phyloP scores from a whole-genome alignment of 768 basidiomycete species.

The Trichaptum fuscoviolaceum region DNA sequence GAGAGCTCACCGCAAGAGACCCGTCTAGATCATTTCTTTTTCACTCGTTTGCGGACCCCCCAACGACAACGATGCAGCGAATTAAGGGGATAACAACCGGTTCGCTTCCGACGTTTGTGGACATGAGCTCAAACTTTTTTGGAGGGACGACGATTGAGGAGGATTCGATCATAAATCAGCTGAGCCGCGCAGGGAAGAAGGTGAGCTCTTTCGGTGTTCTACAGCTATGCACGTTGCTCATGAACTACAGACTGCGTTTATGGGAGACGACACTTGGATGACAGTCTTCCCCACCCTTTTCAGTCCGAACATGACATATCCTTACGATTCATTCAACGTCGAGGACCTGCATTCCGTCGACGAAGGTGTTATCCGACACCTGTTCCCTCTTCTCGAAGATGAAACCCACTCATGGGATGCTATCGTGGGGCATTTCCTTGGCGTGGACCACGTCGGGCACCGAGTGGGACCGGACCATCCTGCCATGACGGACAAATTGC shows the following conservation, averaged over 20 bases:
- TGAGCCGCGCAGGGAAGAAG: slow-evolving; percentile 52
- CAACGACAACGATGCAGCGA: slow-evolving; percentile 90
- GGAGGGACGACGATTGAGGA: slow-evolving; percentile 82
- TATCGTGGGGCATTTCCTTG: slow-evolving; percentile 87
- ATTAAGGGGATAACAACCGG: slow-evolving; percentile 95
- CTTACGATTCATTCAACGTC: slow-evolving; percentile 97
- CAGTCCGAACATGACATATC: slow-evolving; percentile 59
- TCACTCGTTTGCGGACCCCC: slow-evolving; percentile 89
- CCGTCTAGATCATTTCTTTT: slow-evolving; percentile 81
- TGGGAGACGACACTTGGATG: slow-evolving; percentile 98
- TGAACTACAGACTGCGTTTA: slow-evolving; percentile 63
- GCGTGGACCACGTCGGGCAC: slow-evolving; percentile 96
- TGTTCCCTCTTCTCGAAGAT: slow-evolving; percentile 72
- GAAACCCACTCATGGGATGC: slow-evolving; percentile 67
- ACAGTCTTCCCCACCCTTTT: slow-evolving; percentile 80
- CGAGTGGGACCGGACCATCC: slow-evolving; percentile 87
- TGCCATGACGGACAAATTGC: slow-evolving; percentile 78
- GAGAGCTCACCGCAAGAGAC: slow-evolving; percentile 53
- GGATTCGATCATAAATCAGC: slow-evolving; percentile 81
- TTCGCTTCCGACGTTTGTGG: slow-evolving; percentile 91
- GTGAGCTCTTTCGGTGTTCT: slow-evolving; percentile 31
- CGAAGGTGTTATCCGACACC: slow-evolving; percentile 76
- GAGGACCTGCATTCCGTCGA: slow-evolving; percentile 97
- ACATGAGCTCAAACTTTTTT: slow-evolving; percentile 93
- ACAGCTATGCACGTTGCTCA: slow-evolving; percentile 4